Conservation (phyloP, 805 yeast genomes). For the Ogataea corticis region DNA sequence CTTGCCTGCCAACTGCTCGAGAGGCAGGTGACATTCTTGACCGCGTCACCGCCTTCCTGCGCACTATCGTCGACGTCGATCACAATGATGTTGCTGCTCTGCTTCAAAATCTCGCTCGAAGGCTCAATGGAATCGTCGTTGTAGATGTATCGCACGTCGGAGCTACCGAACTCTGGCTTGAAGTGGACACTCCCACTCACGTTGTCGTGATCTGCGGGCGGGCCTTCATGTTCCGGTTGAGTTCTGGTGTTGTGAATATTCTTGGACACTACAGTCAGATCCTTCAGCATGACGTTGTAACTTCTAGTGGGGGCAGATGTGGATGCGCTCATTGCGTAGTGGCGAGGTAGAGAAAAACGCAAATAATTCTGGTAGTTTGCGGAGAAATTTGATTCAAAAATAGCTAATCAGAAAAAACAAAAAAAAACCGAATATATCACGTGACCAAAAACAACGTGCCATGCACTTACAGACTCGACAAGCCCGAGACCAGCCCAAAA, state of each 20-base stretch:
- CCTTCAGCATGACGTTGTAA: constrained; percentile 14
- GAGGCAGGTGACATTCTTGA: constrained; percentile 13
- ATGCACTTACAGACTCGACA: too few species aligned
- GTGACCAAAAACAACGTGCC: too few species aligned
- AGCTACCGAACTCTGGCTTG: constrained; percentile 5
- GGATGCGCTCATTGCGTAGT: too few species aligned
- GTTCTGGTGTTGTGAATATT: constrained; percentile 8
- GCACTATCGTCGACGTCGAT: constrained; percentile 12
- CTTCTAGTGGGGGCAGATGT: too few species aligned
- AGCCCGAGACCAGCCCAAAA: too few species aligned
- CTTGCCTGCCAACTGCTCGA: constrained; percentile 18
- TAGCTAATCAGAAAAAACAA: too few species aligned
- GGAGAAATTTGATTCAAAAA: too few species aligned
- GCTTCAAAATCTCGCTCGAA: constrained; percentile 3
- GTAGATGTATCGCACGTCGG: constrained; percentile 7
- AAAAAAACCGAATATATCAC: too few species aligned
- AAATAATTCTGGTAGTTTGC: too few species aligned
- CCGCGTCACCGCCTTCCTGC: neutral
- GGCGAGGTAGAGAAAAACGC: too few species aligned
- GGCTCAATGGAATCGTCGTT: constrained; percentile 16
- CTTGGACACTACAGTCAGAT: constrained; percentile 13
- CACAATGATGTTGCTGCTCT: constrained; percentile 9
- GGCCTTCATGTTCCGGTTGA: neutral
- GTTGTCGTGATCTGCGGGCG: neutral
- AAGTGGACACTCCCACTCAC: neutral